A percentile compares a stretch with the other conserved stretches of the same genome.
Evolutionary conservation across 371 early-diverging fungal species (phyloP).

Genomic region (Chytridium lagenaria): DNA sequence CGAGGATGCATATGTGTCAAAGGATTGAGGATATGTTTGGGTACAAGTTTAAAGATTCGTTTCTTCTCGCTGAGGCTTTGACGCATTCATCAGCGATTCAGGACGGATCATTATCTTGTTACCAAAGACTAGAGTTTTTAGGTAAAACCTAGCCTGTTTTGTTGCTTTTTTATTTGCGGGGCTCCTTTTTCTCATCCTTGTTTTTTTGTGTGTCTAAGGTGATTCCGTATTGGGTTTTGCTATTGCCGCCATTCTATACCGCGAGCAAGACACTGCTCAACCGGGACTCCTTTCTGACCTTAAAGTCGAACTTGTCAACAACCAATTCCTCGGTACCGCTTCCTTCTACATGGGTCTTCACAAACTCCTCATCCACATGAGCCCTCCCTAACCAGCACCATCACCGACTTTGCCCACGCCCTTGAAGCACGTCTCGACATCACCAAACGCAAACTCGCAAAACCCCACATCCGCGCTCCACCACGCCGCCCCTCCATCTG

Average conservation of each 20-base stretch:
- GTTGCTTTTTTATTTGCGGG: too few relatives aligned
- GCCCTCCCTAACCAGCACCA: slow-evolving; percentile 37
- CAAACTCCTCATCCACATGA: slow-evolving; percentile 65
- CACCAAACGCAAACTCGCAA: background rate
- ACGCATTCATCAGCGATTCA: slow-evolving; percentile 81
- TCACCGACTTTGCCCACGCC: slow-evolving; percentile 27
- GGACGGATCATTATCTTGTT: slow-evolving; percentile 62
- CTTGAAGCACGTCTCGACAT: background rate
- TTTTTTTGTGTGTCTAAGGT: too few relatives aligned
- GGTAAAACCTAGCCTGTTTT: slow-evolving; percentile 49
- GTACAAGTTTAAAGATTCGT: slow-evolving; percentile 72
- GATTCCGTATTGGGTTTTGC: slow-evolving; percentile 90
- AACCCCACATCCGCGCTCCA: background rate
- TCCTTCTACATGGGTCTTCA: slow-evolving; percentile 68
- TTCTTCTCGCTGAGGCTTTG: slow-evolving; percentile 77
- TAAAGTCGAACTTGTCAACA: slow-evolving; percentile 88
- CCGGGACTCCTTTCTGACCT: slow-evolving; percentile 77
- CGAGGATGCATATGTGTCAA: background rate
- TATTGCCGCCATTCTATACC: slow-evolving; percentile 71
- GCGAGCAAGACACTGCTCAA: slow-evolving; percentile 57
- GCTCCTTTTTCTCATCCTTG: too few relatives aligned
- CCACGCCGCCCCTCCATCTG: too few relatives aligned
- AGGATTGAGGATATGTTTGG: slow-evolving; percentile 56
- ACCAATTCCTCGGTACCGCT: slow-evolving; percentile 80
- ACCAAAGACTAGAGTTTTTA: slow-evolving; percentile 92